phyloP scores from a whole-genome alignment of 495 filamentous ascomycete species.

The Amphirosellinia nigrospora region DNA sequence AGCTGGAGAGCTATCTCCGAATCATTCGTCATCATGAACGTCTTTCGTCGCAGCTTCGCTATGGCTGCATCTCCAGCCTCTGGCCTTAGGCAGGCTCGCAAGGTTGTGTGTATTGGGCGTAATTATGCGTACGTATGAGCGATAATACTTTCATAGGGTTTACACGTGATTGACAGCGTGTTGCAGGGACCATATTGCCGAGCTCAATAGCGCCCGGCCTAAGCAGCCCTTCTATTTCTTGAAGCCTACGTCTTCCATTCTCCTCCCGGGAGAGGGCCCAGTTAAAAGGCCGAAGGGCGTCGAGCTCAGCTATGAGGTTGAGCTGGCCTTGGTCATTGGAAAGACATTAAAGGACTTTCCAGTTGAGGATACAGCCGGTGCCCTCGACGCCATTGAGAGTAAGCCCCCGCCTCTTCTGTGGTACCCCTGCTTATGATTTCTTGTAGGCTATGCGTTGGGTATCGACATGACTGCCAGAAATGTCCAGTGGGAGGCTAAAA shows the following conservation, averaged over 20 bases:
- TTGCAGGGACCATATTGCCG: slow-evolving; percentile 85
- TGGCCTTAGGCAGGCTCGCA: slow-evolving; percentile 66
- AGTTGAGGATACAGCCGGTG: slow-evolving; percentile 63
- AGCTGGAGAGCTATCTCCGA: background rate
- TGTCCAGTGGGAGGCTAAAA: slow-evolving; percentile 92
- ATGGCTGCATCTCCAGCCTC: slow-evolving; percentile 60
- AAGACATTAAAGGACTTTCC: slow-evolving; percentile 77
- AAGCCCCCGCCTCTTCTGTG: slow-evolving; percentile 29
- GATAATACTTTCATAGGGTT: slow-evolving; percentile 3
- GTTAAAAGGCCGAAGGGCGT: slow-evolving; percentile 82
- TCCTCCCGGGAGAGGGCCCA: slow-evolving; percentile 78
- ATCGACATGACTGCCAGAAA: slow-evolving; percentile 97
- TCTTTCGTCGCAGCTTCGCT: slow-evolving; percentile 52
- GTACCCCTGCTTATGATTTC: slow-evolving; percentile 17
- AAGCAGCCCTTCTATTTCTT: slow-evolving; percentile 99
- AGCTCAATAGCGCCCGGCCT: slow-evolving; percentile 83
- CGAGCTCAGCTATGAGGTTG: slow-evolving; percentile 92
- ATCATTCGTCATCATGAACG: slow-evolving; percentile 39
- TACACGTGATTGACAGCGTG: slow-evolving; percentile 1
- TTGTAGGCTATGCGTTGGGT: slow-evolving; percentile 75
- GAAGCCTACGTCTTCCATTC: slow-evolving; percentile 85
- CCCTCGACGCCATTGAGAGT: slow-evolving; percentile 67
- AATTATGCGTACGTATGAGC: slow-evolving; percentile 84
- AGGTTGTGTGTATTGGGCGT: slow-evolving; percentile 95
- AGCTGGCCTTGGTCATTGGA: slow-evolving; percentile 87